These are phyloP conservation scores for Rhynchosporium graminicola DNA, from an alignment of 2,329 filamentous ascomycete genomes.

Conservation along the genomic window DNA sequence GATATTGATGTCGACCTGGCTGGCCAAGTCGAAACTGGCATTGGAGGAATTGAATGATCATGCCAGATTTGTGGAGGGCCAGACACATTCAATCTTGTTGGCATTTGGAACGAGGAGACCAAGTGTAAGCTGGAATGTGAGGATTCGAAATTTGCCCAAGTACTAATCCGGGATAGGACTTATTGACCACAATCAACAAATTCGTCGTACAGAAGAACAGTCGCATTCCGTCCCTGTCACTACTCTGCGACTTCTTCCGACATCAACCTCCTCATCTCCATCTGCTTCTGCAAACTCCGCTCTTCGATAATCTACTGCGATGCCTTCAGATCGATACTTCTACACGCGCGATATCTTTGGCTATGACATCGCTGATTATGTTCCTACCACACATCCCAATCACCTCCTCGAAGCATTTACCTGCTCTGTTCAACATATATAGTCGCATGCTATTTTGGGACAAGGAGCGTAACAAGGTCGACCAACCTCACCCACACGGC, in stretches of 20 bases:
- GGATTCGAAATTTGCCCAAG: background rate
- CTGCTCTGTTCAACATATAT: conserved; percentile 79
- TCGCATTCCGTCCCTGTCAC: conserved; percentile 63
- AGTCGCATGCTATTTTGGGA: conserved; percentile 81
- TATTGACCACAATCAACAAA: conserved; percentile 65
- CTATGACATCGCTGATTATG: conserved; percentile 76
- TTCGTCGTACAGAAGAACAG: conserved; percentile 65
- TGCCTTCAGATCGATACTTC: conserved; percentile 79
- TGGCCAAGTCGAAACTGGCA: conserved; percentile 47
- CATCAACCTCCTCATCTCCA: conserved; percentile 79
- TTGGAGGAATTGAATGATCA: conserved; percentile 47
- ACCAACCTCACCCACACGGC: conserved; percentile 20
- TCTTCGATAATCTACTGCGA: conserved; percentile 70
- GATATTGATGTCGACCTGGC: conserved; percentile 58
- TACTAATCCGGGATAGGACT: conserved; percentile 50
- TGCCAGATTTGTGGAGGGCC: conserved; percentile 47
- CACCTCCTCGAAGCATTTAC: conserved; percentile 67
- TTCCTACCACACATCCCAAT: conserved; percentile 78
- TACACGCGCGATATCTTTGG: conserved; percentile 73
- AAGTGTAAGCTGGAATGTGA: conserved; percentile 46
- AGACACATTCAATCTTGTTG: conserved; percentile 48
- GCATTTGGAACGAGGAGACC: conserved; percentile 65
- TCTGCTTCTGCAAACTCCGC: conserved; percentile 66
- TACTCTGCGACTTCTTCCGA: conserved; percentile 73
- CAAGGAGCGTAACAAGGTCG: conserved; percentile 32